Percentiles rank a stretch among this genome's conserved stretches.
Evolutionary conservation across 768 basidiomycete species (phyloP).

Genomic region (Suillus brevipes): DNA sequence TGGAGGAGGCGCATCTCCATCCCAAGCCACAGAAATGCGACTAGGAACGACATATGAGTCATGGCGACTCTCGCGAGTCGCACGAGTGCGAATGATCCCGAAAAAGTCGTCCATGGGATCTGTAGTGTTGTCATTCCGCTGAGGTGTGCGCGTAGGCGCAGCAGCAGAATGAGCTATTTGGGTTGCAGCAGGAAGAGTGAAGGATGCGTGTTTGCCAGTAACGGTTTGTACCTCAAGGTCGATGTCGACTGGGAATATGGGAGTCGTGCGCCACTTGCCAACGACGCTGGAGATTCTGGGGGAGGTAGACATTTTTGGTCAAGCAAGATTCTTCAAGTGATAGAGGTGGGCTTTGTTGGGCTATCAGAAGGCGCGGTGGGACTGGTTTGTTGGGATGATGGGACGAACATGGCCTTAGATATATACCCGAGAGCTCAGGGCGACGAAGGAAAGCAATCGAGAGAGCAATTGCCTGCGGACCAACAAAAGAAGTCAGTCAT

Average conservation of each 20-base stretch:
- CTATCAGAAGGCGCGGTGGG: neutral
- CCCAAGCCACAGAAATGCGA: constrained; percentile 6
- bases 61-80: constrained; percentile 34
- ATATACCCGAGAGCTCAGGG: constrained; percentile 11
- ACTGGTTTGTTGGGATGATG: constrained; percentile 6
- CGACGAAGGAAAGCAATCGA: constrained; percentile 11
- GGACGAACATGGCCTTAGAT: constrained; percentile 6
- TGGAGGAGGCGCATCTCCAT: constrained; percentile 27
- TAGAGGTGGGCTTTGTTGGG: neutral
- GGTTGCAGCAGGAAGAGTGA: constrained; percentile 11
- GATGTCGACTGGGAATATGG: constrained; percentile 11
- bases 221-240: constrained; percentile 22
- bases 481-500: constrained; percentile 9
- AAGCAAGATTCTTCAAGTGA: neutral
- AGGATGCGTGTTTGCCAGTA: constrained; percentile 9
- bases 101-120: constrained; percentile 30
- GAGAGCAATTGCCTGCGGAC: constrained; percentile 12
- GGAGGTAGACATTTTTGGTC: constrained; percentile 2
- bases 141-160: constrained; percentile 11
- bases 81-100: constrained; percentile 24
- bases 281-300: constrained; percentile 13
- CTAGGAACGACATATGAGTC: constrained; percentile 20
- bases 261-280: constrained; percentile 18
- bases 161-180: constrained; percentile 10
- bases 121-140: neutral